Evolutionary conservation across 164 flowering plant genomes (phyloP).

Genomic region (Kingdonia uniflora): DNA sequence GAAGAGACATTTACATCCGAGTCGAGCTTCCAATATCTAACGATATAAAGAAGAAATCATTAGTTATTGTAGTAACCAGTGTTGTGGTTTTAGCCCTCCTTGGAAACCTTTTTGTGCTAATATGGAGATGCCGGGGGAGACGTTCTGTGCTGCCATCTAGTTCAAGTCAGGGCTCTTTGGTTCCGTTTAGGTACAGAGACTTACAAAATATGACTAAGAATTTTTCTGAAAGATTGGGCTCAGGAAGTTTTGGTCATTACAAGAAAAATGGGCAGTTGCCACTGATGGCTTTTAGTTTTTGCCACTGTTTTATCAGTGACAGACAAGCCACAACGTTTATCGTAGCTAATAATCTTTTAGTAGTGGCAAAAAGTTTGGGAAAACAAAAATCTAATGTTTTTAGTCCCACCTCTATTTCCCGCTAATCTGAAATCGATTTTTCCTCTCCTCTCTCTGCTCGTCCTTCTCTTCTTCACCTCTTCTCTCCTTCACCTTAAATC

Average conservation of each 20-base stretch:
- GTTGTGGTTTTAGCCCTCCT: neutral
- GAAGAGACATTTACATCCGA: neutral
- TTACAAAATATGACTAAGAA: slow-evolving; percentile 37
- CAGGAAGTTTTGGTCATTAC: slow-evolving; percentile 59
- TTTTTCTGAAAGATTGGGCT: slow-evolving; percentile 43
- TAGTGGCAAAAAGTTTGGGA: too few species aligned
- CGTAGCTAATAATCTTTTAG: too few species aligned
- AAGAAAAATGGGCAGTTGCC: too few species aligned
- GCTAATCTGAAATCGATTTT: too few species aligned
- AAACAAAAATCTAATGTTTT: too few species aligned
- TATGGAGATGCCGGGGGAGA: slow-evolving; percentile 14
- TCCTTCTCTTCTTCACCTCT: too few species aligned
- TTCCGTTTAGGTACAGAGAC: slow-evolving; percentile 32
- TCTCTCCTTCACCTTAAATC: too few species aligned
- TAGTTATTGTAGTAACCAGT: neutral
- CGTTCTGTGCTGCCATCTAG: slow-evolving; percentile 4
- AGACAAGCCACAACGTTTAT: too few species aligned
- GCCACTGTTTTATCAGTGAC: too few species aligned
- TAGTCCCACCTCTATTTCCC: too few species aligned
- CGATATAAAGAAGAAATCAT: neutral
- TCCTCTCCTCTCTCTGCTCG: too few species aligned
- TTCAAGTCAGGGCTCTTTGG: slow-evolving; percentile 27
- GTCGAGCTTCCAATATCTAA: neutral
- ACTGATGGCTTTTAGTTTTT: too few species aligned
- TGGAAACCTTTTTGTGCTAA: slow-evolving; percentile 9